Conservation (phyloP, 768 basidiomycete genomes). For the Boletus coccyginus region DNA sequence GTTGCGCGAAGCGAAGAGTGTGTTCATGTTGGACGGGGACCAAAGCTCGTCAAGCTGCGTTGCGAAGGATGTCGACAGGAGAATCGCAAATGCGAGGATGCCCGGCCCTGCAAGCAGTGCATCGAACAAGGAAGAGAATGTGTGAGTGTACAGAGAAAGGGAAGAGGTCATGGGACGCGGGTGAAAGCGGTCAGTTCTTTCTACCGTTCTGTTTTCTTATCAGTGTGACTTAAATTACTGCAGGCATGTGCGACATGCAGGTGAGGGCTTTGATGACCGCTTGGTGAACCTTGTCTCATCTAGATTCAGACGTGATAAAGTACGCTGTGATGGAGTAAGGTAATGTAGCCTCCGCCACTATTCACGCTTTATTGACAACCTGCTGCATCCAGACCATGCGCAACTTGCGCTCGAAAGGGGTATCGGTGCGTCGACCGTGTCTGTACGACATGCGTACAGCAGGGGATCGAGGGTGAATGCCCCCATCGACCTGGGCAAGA, state of each 20-base stretch:
- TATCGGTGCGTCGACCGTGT: slow-evolving; percentile 51
- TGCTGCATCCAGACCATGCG: slow-evolving; percentile 43
- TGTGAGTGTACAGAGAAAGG: slow-evolving; percentile 47
- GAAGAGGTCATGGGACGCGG: slow-evolving; percentile 56
- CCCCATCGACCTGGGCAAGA: slow-evolving; percentile 35
- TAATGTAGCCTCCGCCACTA: slow-evolving; percentile 23
- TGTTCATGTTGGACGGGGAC: slow-evolving; percentile 52
- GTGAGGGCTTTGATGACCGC: slow-evolving; percentile 30
- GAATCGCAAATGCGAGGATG: slow-evolving; percentile 59
- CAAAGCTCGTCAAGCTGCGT: slow-evolving; percentile 57
- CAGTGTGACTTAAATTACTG: slow-evolving; percentile 9
- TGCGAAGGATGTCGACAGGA: slow-evolving; percentile 57
- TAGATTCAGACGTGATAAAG: slow-evolving; percentile 53
- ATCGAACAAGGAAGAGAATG: slow-evolving; percentile 47
- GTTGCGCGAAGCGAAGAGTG: slow-evolving; percentile 53
- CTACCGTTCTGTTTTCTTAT: slow-evolving; percentile 2
- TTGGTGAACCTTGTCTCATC: slow-evolving; percentile 11
- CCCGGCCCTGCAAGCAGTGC: slow-evolving; percentile 54
- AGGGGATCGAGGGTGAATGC: slow-evolving; percentile 46
- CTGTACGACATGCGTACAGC: slow-evolving; percentile 43
- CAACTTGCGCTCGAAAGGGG: slow-evolving; percentile 48
- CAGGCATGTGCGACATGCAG: slow-evolving; percentile 64
- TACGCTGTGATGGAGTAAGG: slow-evolving; percentile 59
- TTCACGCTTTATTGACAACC: slow-evolving; percentile 3
- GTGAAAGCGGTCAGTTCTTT: slow-evolving; percentile 53